A percentile compares a stretch with the other conserved stretches of the same genome.
phyloP scores from a whole-genome alignment of 805 yeast species.

The Candida broadrunensis region DNA sequence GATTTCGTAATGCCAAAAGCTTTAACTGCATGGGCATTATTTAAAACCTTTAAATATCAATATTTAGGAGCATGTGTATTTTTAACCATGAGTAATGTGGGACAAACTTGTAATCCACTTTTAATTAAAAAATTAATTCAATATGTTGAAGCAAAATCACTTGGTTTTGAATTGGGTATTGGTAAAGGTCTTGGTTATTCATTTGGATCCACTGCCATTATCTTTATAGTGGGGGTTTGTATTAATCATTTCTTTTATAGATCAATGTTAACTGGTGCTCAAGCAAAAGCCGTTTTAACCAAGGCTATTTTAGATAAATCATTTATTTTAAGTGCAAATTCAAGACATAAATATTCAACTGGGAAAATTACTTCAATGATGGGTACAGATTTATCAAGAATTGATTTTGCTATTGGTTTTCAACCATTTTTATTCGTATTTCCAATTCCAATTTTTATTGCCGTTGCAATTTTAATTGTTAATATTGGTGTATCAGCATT shows the following conservation, averaged over 20 bases:
- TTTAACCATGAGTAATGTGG: conserved; percentile 22
- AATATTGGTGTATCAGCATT: conserved; percentile 73
- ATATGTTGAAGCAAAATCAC: conserved; percentile 27
- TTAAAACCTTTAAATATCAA: conserved; percentile 28
- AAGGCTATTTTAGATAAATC: conserved; percentile 70
- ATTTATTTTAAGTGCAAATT: conserved; percentile 53
- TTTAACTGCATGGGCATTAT: conserved; percentile 19
- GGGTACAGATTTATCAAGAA: conserved; percentile 78
- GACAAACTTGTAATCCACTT: conserved; percentile 30
- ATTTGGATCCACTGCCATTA: conserved; percentile 31
- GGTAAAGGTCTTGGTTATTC: conserved; percentile 43
- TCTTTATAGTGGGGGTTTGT: conserved; percentile 26
- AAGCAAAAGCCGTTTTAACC: conserved; percentile 66
- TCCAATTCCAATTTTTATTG: conserved; percentile 61
- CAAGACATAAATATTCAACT: conserved; percentile 59
- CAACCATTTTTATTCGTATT: conserved; percentile 63
- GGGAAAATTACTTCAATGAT: conserved; percentile 74
- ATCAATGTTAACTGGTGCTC: conserved; percentile 64
- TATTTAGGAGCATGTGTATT: conserved; percentile 28
- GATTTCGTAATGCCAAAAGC: conserved; percentile 28
- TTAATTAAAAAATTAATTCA: conserved; percentile 34
- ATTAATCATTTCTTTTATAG: conserved; percentile 65
- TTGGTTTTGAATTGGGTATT: conserved; percentile 18
- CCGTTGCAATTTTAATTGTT: conserved; percentile 60
- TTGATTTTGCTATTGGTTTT: conserved; percentile 73